Conservation (phyloP, 176 grass and related monocot species). For the Hordeum marinum region DNA sequence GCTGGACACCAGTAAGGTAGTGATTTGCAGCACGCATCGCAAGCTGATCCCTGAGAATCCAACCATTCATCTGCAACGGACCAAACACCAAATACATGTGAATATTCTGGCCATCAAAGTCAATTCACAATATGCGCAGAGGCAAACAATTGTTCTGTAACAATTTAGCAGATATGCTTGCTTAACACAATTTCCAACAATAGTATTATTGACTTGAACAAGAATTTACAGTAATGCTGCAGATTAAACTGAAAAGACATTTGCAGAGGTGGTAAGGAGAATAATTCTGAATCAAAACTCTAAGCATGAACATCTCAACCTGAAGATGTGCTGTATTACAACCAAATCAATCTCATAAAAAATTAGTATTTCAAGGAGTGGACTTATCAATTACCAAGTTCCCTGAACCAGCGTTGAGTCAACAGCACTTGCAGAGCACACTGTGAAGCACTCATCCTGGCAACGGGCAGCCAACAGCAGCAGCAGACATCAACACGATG, state of each 20-base stretch:
- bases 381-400: constrained; percentile 3
- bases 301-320: not conserved
- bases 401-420: not conserved
- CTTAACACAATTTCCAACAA: not conserved
- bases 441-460: not conserved
- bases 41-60: not conserved
- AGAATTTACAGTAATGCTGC: not conserved
- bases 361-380: not conserved
- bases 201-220: not conserved
- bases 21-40: not conserved
- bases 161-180: not conserved
- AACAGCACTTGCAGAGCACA: not conserved
- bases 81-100: not conserved
- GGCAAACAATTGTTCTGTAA: not conserved
- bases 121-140: not conserved
- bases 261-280: not conserved
- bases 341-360: not conserved
- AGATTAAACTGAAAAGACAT: not conserved
- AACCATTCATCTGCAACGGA: not conserved
- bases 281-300: not conserved
- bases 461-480: not conserved
- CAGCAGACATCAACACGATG: not conserved
- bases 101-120: not conserved
- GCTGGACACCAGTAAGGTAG: not conserved
- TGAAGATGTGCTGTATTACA: not conserved